Evolutionary conservation across 2,329 filamentous ascomycete species (phyloP).

Genomic region (Epichloe sp.): DNA sequence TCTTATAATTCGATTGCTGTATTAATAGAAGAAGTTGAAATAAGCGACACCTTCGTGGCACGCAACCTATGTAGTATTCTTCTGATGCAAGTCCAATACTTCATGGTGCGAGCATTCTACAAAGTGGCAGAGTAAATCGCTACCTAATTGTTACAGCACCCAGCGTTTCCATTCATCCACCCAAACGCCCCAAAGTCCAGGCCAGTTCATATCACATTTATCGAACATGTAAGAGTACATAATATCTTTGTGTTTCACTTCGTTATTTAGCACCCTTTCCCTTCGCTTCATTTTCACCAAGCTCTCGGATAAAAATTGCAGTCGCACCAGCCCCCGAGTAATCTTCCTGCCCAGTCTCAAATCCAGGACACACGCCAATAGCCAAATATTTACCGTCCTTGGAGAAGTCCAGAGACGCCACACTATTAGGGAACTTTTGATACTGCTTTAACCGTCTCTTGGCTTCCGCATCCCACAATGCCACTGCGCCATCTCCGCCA

Average conservation of each 20-base stretch:
- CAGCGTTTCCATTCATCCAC: conserved; percentile 12
- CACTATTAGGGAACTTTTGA: conserved; percentile 66
- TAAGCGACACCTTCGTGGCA: neutral
- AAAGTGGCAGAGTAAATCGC: conserved; percentile 11
- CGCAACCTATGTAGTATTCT: neutral
- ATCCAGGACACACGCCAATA: conserved; percentile 71
- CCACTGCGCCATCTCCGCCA: conserved; percentile 83
- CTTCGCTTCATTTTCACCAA: conserved; percentile 79
- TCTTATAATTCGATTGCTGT: no score
- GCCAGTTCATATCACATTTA: neutral
- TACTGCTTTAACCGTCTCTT: conserved; percentile 87
- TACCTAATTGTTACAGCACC: neutral
- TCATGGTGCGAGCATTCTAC: conserved; percentile 21
- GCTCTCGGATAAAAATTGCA: conserved; percentile 67
- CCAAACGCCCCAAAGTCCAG: conserved; percentile 15
- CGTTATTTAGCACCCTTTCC: conserved; percentile 60
- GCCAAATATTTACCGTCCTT: conserved; percentile 65
- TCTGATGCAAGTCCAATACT: conserved; percentile 2
- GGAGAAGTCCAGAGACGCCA: conserved; percentile 67
- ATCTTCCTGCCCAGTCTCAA: conserved; percentile 76
- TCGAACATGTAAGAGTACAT: neutral
- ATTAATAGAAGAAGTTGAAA: no score
- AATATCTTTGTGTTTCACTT: neutral
- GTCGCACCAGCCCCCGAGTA: conserved; percentile 59
- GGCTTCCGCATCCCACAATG: conserved; percentile 81